A percentile compares a stretch with the other conserved stretches of the same genome.
phyloP scores from a whole-genome alignment of 2,329 filamentous ascomycete species.

The Phialophora macrospora region DNA sequence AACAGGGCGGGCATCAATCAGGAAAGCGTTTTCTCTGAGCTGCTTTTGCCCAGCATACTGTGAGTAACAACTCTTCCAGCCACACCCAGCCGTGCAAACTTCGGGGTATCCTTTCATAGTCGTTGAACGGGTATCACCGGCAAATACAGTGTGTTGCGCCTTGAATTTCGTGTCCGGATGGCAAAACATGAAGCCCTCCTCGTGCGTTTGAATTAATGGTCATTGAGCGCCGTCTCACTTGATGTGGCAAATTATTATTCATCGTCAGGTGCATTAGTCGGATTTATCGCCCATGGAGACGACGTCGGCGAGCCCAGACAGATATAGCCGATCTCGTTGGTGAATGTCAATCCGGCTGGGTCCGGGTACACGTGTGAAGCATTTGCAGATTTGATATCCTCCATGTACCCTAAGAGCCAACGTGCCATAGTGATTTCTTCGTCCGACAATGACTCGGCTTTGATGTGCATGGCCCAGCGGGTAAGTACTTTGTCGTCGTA shows the following conservation, averaged over 20 bases:
- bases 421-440: slow-evolving; percentile 20
- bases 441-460: not conserved
- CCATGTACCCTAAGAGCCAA: slow-evolving; percentile 33
- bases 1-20: not conserved
- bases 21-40: not conserved
- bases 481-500: slow-evolving; percentile 33
- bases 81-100: not conserved
- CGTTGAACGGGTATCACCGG: too few species aligned
- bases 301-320: not conserved
- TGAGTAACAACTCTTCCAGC: not conserved
- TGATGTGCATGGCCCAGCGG: slow-evolving; percentile 30
- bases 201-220: too few species aligned
- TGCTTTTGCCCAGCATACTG: not conserved
- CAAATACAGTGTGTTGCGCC: not conserved
- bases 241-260: not conserved
- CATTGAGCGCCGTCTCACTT: not conserved
- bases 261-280: slow-evolving; percentile 45
- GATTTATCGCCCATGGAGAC: not conserved
- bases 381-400: not conserved
- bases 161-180: not conserved
- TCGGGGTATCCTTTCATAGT: not conserved
- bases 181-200: too few species aligned
- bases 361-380: not conserved
- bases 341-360: not conserved
- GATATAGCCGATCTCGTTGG: slow-evolving; percentile 19